Conservation (phyloP, 768 basidiomycete genomes). For the Collybia sordida region DNA sequence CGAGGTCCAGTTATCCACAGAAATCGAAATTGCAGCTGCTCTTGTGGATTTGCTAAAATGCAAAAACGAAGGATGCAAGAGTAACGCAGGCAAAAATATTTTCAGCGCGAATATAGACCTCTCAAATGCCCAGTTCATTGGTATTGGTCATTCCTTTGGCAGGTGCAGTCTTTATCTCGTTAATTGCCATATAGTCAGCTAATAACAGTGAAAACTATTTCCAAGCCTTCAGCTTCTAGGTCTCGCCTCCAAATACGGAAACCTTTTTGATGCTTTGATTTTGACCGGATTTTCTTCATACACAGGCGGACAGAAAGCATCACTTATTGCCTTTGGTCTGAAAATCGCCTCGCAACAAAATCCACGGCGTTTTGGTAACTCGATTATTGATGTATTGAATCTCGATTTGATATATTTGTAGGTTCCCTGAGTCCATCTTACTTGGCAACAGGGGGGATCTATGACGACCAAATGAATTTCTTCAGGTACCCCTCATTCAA, state of each 20-base stretch:
- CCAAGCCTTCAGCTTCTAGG: slow-evolving; percentile 17
- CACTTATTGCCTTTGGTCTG: slow-evolving; percentile 14
- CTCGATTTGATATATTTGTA: not conserved
- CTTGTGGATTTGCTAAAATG: slow-evolving; percentile 13
- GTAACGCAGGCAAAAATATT: not conserved
- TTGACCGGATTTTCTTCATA: slow-evolving; percentile 18
- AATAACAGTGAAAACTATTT: not conserved
- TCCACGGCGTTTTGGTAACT: slow-evolving; percentile 14
- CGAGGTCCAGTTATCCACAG: slow-evolving; percentile 18
- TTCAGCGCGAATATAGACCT: too few species aligned
- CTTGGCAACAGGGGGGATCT: slow-evolving; percentile 10
- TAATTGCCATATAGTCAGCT: not conserved
- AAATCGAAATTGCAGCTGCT: slow-evolving; percentile 16
- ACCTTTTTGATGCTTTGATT: slow-evolving; percentile 17
- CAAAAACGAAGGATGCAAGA: slow-evolving; percentile 2
- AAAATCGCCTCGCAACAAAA: slow-evolving; percentile 16
- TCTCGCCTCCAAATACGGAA: slow-evolving; percentile 13
- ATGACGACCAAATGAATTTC: slow-evolving; percentile 17
- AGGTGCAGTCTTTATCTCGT: slow-evolving; percentile 11
- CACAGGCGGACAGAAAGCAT: slow-evolving; percentile 2
- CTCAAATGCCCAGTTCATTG: slow-evolving; percentile 10
- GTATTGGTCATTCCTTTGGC: slow-evolving; percentile 23
- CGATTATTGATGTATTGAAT: not conserved
- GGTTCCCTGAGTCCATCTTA: slow-evolving; percentile 15
- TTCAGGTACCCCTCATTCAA: slow-evolving; percentile 19